phyloP scores from a whole-genome alignment of 371 early-diverging fungal species.

The Mucor racemosus region DNA sequence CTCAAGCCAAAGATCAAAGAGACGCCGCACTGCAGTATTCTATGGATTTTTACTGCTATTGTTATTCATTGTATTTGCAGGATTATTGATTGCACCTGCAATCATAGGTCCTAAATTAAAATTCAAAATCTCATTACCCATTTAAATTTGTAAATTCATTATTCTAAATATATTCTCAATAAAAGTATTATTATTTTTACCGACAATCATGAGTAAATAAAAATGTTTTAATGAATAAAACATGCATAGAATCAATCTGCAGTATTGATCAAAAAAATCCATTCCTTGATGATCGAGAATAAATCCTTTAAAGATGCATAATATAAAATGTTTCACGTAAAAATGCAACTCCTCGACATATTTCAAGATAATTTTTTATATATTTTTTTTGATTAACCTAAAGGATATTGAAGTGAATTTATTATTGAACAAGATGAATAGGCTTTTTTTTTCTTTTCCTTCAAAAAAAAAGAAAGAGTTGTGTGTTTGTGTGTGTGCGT shows the following conservation, averaged over 20 bases:
- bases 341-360: no score
- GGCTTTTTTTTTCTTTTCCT: constrained; percentile 8
- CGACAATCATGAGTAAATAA: no score
- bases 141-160: constrained; percentile 7
- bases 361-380: background rate
- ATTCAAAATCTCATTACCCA: constrained; percentile 23
- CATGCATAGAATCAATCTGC: no score
- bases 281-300: no score
- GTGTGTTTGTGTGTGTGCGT: background rate
- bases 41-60: constrained; percentile 66
- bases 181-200: background rate
- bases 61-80: constrained; percentile 21
- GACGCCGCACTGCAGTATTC: constrained; percentile 60
- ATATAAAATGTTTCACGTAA: no score
- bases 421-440: constrained; percentile 17
- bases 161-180: no score
- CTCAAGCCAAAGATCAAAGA: constrained; percentile 58
- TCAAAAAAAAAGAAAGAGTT: background rate
- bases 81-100: constrained; percentile 25
- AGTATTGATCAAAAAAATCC: no score
- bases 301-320: no score
- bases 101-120: constrained; percentile 26
- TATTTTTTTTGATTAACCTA: constrained; percentile 8
- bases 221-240: no score
- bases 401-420: constrained; percentile 18